These are phyloP conservation scores for Mollisiaceae sp. DNA, from an alignment of 2,329 filamentous ascomycete species.

Conservation along the genomic window DNA sequence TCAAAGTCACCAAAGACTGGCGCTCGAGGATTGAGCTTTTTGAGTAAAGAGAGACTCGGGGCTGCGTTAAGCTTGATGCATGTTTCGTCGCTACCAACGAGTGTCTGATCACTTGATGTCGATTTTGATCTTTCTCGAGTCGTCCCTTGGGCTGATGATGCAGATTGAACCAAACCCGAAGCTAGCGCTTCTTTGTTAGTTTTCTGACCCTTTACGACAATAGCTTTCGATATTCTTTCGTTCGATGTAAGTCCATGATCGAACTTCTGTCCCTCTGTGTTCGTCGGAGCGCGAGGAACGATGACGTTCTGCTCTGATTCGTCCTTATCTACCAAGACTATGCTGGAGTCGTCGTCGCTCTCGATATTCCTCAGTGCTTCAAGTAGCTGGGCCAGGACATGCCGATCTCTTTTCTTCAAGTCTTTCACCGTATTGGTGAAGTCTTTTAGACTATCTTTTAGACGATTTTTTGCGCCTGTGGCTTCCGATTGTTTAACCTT, in stretches of 20 bases:
- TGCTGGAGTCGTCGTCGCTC: conserved; percentile 23
- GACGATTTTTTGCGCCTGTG: not conserved
- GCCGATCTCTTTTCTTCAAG: conserved; percentile 28
- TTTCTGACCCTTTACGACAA: not conserved
- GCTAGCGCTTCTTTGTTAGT: not conserved
- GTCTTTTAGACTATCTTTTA: conserved; percentile 19
- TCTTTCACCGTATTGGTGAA: conserved; percentile 19
- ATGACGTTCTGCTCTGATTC: not conserved
- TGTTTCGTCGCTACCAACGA: conserved; percentile 1
- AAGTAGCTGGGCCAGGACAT: conserved; percentile 30
- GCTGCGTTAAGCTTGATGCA: not conserved
- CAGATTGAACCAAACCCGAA: not conserved
- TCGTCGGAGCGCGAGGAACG: not conserved
- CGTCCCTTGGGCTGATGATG: not conserved
- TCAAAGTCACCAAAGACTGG: not conserved
- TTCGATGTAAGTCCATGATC: not conserved
- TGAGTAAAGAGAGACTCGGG: not conserved
- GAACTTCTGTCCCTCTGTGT: not conserved
- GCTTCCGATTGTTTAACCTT: not conserved
- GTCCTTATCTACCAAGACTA: not conserved
- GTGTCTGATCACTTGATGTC: not conserved
- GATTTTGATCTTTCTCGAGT: not conserved
- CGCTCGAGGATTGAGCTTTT: conserved; percentile 29
- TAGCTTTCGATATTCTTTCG: not conserved
- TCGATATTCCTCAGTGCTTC: conserved; percentile 30